These are phyloP conservation scores for Termitomyces sp. DNA, from an alignment of 768 basidiomycete species.

Conservation along the genomic window DNA sequence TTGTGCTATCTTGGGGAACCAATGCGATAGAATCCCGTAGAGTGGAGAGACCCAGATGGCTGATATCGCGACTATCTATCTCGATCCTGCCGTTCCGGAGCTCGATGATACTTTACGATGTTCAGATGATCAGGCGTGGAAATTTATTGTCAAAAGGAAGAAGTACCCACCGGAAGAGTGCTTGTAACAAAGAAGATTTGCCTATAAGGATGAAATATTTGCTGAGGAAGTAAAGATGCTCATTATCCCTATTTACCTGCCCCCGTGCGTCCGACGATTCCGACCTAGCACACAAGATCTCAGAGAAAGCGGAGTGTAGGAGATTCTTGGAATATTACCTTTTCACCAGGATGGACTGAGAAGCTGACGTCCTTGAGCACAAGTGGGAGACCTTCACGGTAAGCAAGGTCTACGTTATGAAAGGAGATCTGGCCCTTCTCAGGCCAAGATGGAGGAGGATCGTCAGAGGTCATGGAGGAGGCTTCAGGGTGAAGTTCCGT, in stretches of 20 bases:
- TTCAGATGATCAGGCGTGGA: not conserved
- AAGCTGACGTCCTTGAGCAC: constrained; percentile 61
- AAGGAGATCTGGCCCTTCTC: constrained; percentile 50
- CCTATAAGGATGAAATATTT: constrained; percentile 19
- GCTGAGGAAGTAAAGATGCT: not conserved
- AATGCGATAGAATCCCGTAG: constrained; percentile 53
- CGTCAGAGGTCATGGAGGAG: constrained; percentile 31
- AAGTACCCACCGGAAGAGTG: constrained; percentile 41
- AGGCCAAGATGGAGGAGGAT: constrained; percentile 48
- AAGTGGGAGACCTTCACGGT: constrained; percentile 58
- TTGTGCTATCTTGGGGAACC: constrained; percentile 61
- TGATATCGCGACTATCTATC: constrained; percentile 53
- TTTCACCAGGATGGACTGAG: constrained; percentile 54
- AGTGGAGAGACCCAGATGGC: constrained; percentile 46
- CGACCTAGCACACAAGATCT: constrained; percentile 25
- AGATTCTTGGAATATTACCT: constrained; percentile 34
- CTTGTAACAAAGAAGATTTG: constrained; percentile 55
- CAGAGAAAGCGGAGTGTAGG: not conserved
- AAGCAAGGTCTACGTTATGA: constrained; percentile 48
- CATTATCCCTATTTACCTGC: constrained; percentile 24
- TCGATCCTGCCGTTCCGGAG: constrained; percentile 49
- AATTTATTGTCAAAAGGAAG: not conserved
- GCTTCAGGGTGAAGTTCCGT: constrained; percentile 57
- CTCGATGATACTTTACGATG: constrained; percentile 48
- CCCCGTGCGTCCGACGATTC: constrained; percentile 44